Evolutionary conservation across 352 stramenopile genomes (phyloP), one percentile per base, ranked within the genome.

Genomic region (Globisporangium takayamanum): DNA sequence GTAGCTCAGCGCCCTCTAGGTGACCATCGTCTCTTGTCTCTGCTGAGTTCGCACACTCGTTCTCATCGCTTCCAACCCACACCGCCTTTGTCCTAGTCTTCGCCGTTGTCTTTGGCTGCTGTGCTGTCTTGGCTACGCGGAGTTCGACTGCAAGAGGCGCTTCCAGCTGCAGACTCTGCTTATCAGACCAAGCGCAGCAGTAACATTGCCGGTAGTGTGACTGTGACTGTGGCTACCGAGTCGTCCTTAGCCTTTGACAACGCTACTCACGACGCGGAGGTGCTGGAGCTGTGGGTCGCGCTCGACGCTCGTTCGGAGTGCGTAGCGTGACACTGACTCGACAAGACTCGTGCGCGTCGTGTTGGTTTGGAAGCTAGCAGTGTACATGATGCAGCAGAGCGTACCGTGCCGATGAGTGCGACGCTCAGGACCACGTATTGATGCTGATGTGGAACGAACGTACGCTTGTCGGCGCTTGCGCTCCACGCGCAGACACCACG

Each of bases 401-500:
- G 26, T 6, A 36, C 6, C 2, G 10, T 49, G 16, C 10, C 48
- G 12, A n/a, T n/a, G 15, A 33, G 42, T 16, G 18, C 44, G 33
- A 44, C 30, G 2, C 11, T 16, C 30, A 36, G 30, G 6, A 6
- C 3, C 3, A 36, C 3, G 2, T 6, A 6, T 6, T 36, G 30
- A 36, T 36, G 30, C 30, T 14, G 15, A 18, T 44, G 39, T 44
- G 16, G 16, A 6, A 26, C 57, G n/a, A 6, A 39, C 57, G 18
- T 22, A 56, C 48, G 44, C 44, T 16, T 56, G 28, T 16, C 15
- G 28, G 12, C 46, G 42, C 44, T 51, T 70, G 4, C 36, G 53
- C 36, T 65, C 56, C 28, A 64, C 30, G 3, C 47, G 57, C 15
- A 37, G 30, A 6, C 53, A 46, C 68, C 64, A 72, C 10, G 39